A percentile compares a stretch with the other conserved stretches of the same genome.
These are phyloP conservation scores for Heliamphora pulchella DNA, from an alignment of 179 eudicot species.

Conservation along the genomic window DNA sequence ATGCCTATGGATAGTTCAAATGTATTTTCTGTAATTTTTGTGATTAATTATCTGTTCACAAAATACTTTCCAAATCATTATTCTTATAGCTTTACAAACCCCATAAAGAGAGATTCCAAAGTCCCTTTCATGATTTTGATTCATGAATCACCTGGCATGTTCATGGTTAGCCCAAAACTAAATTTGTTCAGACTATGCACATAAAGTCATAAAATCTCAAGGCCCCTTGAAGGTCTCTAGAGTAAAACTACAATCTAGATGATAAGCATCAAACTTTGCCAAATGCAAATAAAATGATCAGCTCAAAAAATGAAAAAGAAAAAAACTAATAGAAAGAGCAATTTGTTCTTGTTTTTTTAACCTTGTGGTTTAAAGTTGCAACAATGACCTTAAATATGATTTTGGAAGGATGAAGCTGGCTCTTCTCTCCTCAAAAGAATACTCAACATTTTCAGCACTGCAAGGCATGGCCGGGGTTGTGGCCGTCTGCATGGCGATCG, in stretches of 20 bases:
- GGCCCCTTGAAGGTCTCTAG: neutral
- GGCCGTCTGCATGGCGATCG: constrained; percentile 35
- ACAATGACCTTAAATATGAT: constrained; percentile 17
- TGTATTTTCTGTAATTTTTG: too few species aligned
- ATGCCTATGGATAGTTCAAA: too few species aligned
- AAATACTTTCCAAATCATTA: too few species aligned
- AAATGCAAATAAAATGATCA: neutral
- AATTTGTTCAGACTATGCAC: neutral
- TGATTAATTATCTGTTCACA: too few species aligned
- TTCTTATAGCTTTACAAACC: neutral
- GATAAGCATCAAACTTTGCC: neutral
- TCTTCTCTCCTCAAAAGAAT: constrained; percentile 75
- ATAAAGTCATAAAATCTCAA: neutral
- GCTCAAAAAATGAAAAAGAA: neutral
- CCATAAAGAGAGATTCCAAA: neutral
- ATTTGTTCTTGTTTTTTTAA: neutral
- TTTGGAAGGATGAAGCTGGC: constrained; percentile 55
- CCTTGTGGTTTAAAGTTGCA: constrained; percentile 13
- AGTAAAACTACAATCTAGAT: neutral
- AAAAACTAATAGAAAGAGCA: neutral
- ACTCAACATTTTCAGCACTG: constrained; percentile 36
- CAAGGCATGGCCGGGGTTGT: neutral
- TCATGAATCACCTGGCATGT: neutral
- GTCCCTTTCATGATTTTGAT: neutral
- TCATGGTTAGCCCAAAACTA: neutral